Conservation (phyloP, 805 yeast species). For the Starmerella vaccinii region DNA sequence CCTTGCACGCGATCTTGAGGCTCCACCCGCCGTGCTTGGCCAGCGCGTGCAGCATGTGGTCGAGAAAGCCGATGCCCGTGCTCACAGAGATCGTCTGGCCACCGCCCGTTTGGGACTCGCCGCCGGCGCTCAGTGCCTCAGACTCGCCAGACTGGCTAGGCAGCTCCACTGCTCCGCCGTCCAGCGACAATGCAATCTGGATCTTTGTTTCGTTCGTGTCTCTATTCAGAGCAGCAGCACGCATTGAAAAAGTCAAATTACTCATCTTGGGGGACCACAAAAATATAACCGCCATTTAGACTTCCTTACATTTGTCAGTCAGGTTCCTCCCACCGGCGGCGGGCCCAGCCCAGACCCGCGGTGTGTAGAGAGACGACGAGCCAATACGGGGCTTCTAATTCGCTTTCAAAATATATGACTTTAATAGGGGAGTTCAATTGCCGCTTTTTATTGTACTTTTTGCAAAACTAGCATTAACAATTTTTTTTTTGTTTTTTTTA, state of each 20-base stretch:
- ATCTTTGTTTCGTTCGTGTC: constrained; percentile 90
- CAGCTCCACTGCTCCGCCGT: constrained; percentile 70
- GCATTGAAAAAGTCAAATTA: constrained; percentile 14
- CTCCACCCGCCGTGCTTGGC: constrained; percentile 98
- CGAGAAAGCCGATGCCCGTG: constrained; percentile 90
- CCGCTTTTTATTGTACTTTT: too few species aligned
- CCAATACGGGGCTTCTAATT: background rate
- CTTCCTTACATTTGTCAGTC: background rate
- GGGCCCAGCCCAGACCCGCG: background rate
- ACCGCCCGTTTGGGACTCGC: constrained; percentile 58
- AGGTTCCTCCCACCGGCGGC: too few species aligned
- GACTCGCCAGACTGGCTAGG: constrained; percentile 42
- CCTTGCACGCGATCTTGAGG: constrained; percentile 74
- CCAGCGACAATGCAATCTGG: constrained; percentile 70
- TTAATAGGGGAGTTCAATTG: too few species aligned
- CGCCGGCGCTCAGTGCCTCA: constrained; percentile 25
- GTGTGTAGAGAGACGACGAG: background rate
- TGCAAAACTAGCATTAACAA: too few species aligned
- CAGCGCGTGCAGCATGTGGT: constrained; percentile 94
- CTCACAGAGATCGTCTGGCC: constrained; percentile 69
- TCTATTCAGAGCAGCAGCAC: constrained; percentile 45
- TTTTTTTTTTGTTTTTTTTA: too few species aligned
- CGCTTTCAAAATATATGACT: too few species aligned
- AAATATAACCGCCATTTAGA: background rate
- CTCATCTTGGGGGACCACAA: background rate